Conservation (phyloP, 2,329 filamentous ascomycete species). For the Cordyceps tenuipes region DNA sequence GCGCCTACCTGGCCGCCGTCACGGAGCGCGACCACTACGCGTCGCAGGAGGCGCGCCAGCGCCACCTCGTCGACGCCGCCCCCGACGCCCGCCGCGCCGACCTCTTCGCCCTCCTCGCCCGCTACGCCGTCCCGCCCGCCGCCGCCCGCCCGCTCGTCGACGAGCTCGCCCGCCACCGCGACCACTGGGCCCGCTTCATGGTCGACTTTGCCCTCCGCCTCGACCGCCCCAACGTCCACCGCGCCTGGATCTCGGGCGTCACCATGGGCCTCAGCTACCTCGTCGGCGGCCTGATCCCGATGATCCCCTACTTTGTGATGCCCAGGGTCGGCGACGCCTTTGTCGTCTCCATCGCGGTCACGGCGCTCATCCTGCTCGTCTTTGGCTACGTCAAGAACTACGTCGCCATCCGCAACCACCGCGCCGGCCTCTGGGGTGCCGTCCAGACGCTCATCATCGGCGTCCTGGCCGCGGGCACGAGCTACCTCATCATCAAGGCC, state of each 20-base stretch:
- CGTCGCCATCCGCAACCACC: slow-evolving; percentile 41
- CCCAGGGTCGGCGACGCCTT: slow-evolving; percentile 39
- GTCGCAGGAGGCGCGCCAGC: slow-evolving; percentile 39
- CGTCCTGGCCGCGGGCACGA: slow-evolving; percentile 56
- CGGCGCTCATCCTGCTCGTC: slow-evolving; percentile 49
- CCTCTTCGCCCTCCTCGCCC: slow-evolving; percentile 41
- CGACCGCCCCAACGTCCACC: slow-evolving; percentile 33
- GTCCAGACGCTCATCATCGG: slow-evolving; percentile 58
- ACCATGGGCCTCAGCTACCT: slow-evolving; percentile 64
- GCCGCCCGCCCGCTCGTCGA: slow-evolving; percentile 39
- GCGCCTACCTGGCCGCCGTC: slow-evolving; percentile 60
- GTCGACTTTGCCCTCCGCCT: slow-evolving; percentile 50
- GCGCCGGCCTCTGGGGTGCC: slow-evolving; percentile 49
- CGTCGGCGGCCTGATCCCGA: slow-evolving; percentile 60
- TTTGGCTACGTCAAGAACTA: slow-evolving; percentile 61
- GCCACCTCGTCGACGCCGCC: slow-evolving; percentile 31
- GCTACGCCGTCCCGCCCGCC: slow-evolving; percentile 38
- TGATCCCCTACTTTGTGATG: slow-evolving; percentile 61
- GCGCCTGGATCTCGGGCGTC: slow-evolving; percentile 47
- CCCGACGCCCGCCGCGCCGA: slow-evolving; percentile 38
- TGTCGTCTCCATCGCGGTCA: slow-evolving; percentile 51
- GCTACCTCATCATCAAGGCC: slow-evolving; percentile 53
- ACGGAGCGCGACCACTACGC: slow-evolving; percentile 46
- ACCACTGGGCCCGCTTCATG: slow-evolving; percentile 48
- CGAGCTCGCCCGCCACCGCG: slow-evolving; percentile 38